Percentiles rank a stretch among this genome's conserved stretches.
phyloP scores from a whole-genome alignment of 148 eudicot genomes.

The Fagopyrum tataricum region DNA sequence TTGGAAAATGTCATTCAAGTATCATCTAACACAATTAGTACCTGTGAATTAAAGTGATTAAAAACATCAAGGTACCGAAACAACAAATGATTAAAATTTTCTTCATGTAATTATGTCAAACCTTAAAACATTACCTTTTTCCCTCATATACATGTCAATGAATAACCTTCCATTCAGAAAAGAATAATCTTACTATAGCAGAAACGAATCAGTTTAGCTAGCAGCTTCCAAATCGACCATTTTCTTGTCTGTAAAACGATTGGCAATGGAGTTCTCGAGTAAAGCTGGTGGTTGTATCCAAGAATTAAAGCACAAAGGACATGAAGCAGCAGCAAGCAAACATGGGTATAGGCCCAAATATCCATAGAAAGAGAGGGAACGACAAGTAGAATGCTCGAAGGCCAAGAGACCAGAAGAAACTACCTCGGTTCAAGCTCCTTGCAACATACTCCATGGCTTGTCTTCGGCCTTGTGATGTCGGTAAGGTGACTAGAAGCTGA shows the following conservation, averaged over 20 bases:
- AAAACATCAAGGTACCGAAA: no score
- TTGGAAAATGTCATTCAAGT: not conserved
- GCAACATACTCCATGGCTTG: constrained; percentile 65
- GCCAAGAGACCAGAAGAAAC: constrained; percentile 79
- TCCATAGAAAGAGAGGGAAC: constrained; percentile 75
- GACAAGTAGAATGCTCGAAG: constrained; percentile 76
- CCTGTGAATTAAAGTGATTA: no score
- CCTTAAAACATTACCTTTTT: no score
- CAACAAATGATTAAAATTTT: no score
- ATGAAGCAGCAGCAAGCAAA: constrained; percentile 45
- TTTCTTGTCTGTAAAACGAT: constrained; percentile 14
- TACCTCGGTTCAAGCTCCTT: constrained; percentile 51
- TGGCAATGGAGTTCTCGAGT: constrained; percentile 50
- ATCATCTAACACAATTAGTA: not conserved
- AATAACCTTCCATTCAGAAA: no score
- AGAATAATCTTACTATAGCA: no score
- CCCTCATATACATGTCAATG: no score
- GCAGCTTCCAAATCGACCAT: not conserved
- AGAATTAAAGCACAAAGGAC: constrained; percentile 55
- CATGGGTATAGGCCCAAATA: constrained; percentile 85
- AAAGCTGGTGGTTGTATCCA: constrained; percentile 65
- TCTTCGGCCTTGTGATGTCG: constrained; percentile 30
- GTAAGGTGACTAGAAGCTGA: constrained; percentile 68
- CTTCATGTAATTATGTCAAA: no score
- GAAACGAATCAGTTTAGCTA: not conserved